A percentile compares a stretch with the other conserved stretches of the same genome.
Evolutionary conservation across 768 basidiomycete genomes (phyloP).

Genomic region (Lentinula boryana): DNA sequence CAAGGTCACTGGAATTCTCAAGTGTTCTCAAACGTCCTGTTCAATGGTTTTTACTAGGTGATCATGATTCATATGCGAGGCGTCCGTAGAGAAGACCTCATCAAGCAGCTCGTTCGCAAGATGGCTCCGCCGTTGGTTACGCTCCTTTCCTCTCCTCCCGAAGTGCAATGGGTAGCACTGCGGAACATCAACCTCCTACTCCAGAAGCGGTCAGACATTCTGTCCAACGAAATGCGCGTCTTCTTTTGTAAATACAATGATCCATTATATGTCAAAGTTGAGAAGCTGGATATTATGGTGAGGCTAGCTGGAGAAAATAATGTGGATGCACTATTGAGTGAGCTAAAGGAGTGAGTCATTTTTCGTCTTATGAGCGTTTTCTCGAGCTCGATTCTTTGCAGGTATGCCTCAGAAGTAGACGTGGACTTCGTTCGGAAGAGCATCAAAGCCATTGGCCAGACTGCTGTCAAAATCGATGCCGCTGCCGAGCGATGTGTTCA

Average conservation of each 20-base stretch:
- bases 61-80: constrained; percentile 95
- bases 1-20: constrained; percentile 49
- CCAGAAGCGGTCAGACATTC: constrained; percentile 85
- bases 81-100: constrained; percentile 76
- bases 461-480: constrained; percentile 90
- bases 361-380: background rate
- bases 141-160: constrained; percentile 91
- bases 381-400: constrained; percentile 20
- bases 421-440: constrained; percentile 96
- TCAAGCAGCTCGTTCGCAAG: constrained; percentile 83
- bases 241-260: constrained; percentile 99
- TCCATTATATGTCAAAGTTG: constrained; percentile 97
- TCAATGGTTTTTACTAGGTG: constrained; percentile 44
- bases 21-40: background rate
- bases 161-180: constrained; percentile 97
- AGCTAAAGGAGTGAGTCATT: constrained; percentile 81
- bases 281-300: constrained; percentile 99
- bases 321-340: constrained; percentile 90
- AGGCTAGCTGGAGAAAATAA: constrained; percentile 86
- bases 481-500: constrained; percentile 94
- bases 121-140: constrained; percentile 98
- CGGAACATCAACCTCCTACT: constrained; percentile 95
- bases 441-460: constrained; percentile 94
- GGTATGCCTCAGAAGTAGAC: constrained; percentile 96
- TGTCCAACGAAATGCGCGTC: constrained; percentile 95